Evolutionary conservation across 2,329 filamentous ascomycete species (phyloP), one percentile per base, ranked within the genome.

Genomic region (Ceratocystis harringtonii): DNA sequence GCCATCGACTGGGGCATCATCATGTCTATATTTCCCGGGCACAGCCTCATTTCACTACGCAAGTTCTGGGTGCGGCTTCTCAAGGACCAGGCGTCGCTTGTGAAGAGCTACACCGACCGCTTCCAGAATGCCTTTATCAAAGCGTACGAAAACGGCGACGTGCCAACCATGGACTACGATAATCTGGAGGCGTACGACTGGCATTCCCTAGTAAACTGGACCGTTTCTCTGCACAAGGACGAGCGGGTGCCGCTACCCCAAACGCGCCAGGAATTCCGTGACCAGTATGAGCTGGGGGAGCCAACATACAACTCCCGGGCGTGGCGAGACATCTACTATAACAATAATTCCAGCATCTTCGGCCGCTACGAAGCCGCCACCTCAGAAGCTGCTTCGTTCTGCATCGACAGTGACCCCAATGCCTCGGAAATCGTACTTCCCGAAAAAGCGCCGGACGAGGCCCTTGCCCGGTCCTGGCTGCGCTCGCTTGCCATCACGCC

Each of bases 111-210:
- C 32, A 84, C 82, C 4, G 76, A 79, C 5, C 81, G 83, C 61
- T 89, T 92, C 68, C 84, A 88, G 70, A 77, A 81, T 17, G 78
- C 77, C 6, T 89, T 89, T 69, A 75, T 90, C 5, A 74, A 78
- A 60, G 87, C 87, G 0, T 90, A 90, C 69, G 81, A 85, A 69
- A 78, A 77, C 1, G 80, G 80, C 7, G 79, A 86, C 68, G 69
- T 92, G 1, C 80, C 84, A 1, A 73, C 77, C 1, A 77, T 92
- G 22, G 77, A 90, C 71, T 88, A 82, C 69, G 79, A 88, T 62
- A 75, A 87, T 58, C 78, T 84, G 0, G 73, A 80, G 48, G 78
- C 80, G 1, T 90, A 89, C 67, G 85, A 92, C 71, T 91, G 89
- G 87, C 74, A 77, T 8, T 74, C 72, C 3, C 73, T 92, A 5